Percentiles rank a stretch among this genome's conserved stretches.
These are phyloP conservation scores for Lenwebbia sp. DNA, from an alignment of 345 rosid species.

Conservation along the genomic window DNA sequence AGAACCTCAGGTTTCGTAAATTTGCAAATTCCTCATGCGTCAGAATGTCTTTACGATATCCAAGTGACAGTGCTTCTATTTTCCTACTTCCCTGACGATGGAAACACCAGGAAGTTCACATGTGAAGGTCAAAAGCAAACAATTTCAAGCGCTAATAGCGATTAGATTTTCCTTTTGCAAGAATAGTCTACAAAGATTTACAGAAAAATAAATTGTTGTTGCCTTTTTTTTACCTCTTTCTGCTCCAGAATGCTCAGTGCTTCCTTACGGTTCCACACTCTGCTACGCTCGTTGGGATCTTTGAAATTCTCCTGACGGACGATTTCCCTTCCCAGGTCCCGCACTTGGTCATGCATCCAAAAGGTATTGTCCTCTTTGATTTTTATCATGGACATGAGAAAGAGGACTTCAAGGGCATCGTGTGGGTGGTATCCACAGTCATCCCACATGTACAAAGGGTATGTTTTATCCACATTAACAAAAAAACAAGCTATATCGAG, in stretches of 20 bases:
- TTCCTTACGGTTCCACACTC: neutral
- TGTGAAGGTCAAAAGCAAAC: neutral
- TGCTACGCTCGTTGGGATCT: neutral
- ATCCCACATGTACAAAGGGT: neutral
- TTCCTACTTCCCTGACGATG: neutral
- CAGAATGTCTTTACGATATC: neutral
- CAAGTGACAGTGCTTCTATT: neutral
- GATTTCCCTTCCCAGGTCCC: neutral
- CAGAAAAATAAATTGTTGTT: accelerated
- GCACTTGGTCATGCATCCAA: neutral
- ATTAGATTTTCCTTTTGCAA: neutral
- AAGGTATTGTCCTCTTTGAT: neutral
- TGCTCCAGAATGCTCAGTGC: neutral
- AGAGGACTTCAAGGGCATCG: neutral
- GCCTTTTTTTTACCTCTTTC: neutral
- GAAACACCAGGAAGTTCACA: neutral
- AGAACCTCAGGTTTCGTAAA: neutral
- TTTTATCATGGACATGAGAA: neutral
- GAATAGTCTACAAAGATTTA: neutral
- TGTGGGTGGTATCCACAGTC: neutral
- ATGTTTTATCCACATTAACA: neutral
- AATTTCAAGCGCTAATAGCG: neutral
- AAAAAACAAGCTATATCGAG: neutral
- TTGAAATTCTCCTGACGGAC: neutral
- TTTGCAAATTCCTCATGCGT: neutral